These are phyloP conservation scores for Cystobasidium ongulense DNA, from an alignment of 768 basidiomycete species.

Conservation along the genomic window DNA sequence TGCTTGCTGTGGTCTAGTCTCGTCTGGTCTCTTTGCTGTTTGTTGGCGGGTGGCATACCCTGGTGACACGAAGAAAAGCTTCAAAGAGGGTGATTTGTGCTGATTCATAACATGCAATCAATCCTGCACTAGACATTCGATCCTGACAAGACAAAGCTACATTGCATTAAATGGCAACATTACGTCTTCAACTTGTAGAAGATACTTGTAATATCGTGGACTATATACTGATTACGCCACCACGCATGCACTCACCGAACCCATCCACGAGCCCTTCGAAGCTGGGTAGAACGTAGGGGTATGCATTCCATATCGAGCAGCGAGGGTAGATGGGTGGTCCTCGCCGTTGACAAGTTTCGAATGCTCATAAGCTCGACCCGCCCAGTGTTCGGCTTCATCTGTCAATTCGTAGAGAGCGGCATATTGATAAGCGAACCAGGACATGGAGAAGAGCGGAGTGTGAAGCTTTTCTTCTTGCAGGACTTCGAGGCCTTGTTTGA, in stretches of 20 bases:
- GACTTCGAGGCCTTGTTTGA: background rate
- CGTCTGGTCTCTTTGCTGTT: too few relatives aligned
- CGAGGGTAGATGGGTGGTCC: background rate
- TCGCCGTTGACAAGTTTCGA: background rate
- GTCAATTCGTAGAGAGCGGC: background rate
- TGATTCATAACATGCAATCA: too few relatives aligned
- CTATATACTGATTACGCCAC: background rate
- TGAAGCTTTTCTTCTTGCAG: background rate
- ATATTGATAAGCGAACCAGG: background rate
- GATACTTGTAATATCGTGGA: too few relatives aligned
- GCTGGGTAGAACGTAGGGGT: background rate
- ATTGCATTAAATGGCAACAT: too few relatives aligned
- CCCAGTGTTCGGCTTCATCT: slow-evolving; percentile 1
- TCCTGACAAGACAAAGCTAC: too few relatives aligned
- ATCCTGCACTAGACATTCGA: too few relatives aligned
- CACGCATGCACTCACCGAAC: background rate
- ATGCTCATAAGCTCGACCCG: background rate
- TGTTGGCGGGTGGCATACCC: too few relatives aligned
- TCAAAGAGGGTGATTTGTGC: too few relatives aligned
- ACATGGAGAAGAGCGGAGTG: background rate
- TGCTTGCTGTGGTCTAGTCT: too few relatives aligned
- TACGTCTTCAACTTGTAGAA: too few relatives aligned
- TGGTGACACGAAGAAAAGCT: too few relatives aligned
- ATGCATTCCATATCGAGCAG: background rate
- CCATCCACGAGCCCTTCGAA: background rate